Conservation (phyloP, 345 rosid species). For the Turritis glabra region DNA sequence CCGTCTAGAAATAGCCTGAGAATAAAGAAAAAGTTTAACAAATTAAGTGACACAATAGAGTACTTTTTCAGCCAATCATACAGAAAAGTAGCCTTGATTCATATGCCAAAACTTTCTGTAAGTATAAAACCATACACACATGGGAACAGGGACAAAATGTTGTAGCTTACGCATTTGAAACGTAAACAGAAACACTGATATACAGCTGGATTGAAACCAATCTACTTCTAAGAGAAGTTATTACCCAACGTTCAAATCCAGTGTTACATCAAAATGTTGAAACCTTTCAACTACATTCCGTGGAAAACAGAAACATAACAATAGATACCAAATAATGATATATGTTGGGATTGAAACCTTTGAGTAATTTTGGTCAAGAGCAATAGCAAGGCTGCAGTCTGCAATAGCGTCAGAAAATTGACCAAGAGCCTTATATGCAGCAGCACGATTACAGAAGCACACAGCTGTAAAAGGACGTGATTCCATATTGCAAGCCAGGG, state of each 20-base stretch:
- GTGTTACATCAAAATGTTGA: neutral
- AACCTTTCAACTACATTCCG: conserved; percentile 19
- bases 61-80: conserved; percentile 5
- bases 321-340: conserved; percentile 5
- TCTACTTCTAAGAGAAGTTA: conserved; percentile 1
- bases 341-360: conserved; percentile 57
- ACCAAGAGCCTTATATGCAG: conserved; percentile 80
- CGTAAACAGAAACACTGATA: conserved; percentile 14
- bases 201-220: conserved; percentile 1
- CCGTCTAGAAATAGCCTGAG: conserved; percentile 88
- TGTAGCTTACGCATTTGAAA: conserved; percentile 13
- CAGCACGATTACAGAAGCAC: conserved; percentile 98
- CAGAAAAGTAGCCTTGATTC: neutral
- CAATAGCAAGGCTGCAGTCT: conserved; percentile 96
- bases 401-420: conserved; percentile 88
- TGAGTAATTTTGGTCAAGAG: conserved; percentile 78
- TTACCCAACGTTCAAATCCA: conserved; percentile 3
- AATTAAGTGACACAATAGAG: neutral
- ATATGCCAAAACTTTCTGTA: conserved; percentile 4
- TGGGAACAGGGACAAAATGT: neutral
- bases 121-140: neutral
- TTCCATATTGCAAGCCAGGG: conserved; percentile 73
- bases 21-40: neutral
- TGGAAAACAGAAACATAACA: conserved; percentile 7
- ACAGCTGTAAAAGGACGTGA: conserved; percentile 91